Percentiles rank a stretch among this genome's conserved stretches.
These are phyloP conservation scores for Cochlearia excelsa DNA, from an alignment of 345 rosid species.

Conservation along the genomic window DNA sequence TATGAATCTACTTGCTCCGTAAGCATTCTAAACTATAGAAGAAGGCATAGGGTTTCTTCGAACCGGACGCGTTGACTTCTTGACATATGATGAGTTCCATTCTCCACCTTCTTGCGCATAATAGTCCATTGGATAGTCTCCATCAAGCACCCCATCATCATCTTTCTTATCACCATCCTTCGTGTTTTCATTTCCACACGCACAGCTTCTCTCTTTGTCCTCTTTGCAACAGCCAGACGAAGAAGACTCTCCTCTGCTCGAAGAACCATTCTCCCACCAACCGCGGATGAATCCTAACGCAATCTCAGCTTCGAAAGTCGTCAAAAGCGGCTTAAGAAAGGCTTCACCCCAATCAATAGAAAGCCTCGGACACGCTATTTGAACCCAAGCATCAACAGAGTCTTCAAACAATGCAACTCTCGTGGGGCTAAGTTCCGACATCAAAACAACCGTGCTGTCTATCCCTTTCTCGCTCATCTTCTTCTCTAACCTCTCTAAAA, in stretches of 20 bases:
- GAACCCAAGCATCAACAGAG: constrained; percentile 89
- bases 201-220: constrained; percentile 32
- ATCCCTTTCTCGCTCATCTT: constrained; percentile 66
- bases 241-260: constrained; percentile 17
- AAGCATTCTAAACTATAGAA: constrained; percentile 25
- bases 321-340: constrained; percentile 68
- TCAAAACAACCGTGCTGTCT: constrained; percentile 57
- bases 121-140: constrained; percentile 94
- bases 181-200: constrained; percentile 31
- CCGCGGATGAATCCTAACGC: constrained; percentile 65
- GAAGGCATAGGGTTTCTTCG: constrained; percentile 35
- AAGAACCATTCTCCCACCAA: constrained; percentile 73
- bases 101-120: constrained; percentile 95
- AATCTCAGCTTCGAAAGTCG: constrained; percentile 90
- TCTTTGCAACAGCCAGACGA: constrained; percentile 31
- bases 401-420: constrained; percentile 81
- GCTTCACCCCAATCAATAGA: constrained; percentile 99
- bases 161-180: constrained; percentile 25
- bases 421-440: constrained; percentile 80
- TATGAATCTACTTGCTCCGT: neutral
- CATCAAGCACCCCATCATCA: constrained; percentile 30
- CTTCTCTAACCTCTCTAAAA: constrained; percentile 70
- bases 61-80: constrained; percentile 51
- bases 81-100: constrained; percentile 84
- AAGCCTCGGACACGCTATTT: constrained; percentile 89